A percentile compares a stretch with the other conserved stretches of the same genome.
Evolutionary conservation across 495 filamentous ascomycete species (phyloP).

Genomic region (Chaetomidium leptoderma): DNA sequence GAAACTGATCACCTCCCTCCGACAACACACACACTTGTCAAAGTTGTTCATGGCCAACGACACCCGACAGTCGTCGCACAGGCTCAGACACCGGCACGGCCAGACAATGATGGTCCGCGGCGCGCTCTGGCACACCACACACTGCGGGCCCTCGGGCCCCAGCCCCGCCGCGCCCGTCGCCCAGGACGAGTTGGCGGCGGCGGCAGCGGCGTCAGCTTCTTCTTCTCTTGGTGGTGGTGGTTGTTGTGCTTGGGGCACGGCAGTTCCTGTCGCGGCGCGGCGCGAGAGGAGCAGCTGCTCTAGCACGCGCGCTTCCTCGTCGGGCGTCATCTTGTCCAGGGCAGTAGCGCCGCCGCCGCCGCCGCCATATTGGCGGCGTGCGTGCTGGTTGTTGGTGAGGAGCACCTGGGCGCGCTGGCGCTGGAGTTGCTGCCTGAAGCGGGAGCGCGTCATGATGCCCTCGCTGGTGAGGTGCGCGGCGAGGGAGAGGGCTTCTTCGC

Average conservation of each 20-base stretch:
- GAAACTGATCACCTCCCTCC: slow-evolving; percentile 80
- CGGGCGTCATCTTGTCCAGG: slow-evolving; percentile 43
- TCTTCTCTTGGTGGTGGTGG: neutral
- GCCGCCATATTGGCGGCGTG: neutral
- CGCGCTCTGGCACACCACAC: slow-evolving; percentile 87
- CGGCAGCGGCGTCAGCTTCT: slow-evolving; percentile 11
- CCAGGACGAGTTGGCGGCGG: slow-evolving; percentile 46
- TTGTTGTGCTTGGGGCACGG: too few species aligned
- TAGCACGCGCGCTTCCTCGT: slow-evolving; percentile 75
- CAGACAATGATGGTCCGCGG: slow-evolving; percentile 89
- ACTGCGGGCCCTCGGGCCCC: slow-evolving; percentile 72
- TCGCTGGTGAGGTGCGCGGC: slow-evolving; percentile 70
- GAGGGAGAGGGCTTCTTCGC: slow-evolving; percentile 74
- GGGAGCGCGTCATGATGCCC: slow-evolving; percentile 74
- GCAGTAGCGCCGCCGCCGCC: slow-evolving; percentile 4
- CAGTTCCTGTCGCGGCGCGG: slow-evolving; percentile 29
- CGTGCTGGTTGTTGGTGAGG: slow-evolving; percentile 37
- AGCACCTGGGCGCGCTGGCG: slow-evolving; percentile 64
- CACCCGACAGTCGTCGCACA: slow-evolving; percentile 93
- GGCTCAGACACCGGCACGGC: slow-evolving; percentile 90
- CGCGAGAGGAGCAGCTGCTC: slow-evolving; percentile 75
- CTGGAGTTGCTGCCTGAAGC: slow-evolving; percentile 62
- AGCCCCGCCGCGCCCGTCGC: slow-evolving; percentile 65
- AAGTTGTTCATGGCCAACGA: slow-evolving; percentile 96
- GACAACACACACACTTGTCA: slow-evolving; percentile 88